Evolutionary conservation across 2,329 filamentous ascomycete genomes (phyloP).

Genomic region (Aspergillus japonicus): DNA sequence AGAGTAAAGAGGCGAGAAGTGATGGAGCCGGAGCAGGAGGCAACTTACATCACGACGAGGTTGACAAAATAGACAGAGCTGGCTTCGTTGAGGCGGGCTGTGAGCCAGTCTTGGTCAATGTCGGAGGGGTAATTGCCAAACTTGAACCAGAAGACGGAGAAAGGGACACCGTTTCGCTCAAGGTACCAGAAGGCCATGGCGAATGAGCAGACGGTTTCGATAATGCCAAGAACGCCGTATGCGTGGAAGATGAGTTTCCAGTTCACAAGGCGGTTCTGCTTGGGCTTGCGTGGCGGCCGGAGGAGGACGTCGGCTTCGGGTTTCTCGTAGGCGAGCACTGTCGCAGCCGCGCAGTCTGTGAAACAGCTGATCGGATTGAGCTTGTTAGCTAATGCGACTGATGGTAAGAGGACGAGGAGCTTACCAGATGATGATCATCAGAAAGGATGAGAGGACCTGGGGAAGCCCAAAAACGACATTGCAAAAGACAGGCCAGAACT

Average conservation of each 20-base stretch:
- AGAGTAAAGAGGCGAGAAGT: not conserved
- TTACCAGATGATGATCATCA: constrained; percentile 67
- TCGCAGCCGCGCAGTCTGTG: constrained; percentile 72
- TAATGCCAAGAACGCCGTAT: constrained; percentile 68
- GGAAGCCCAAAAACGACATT: constrained; percentile 71
- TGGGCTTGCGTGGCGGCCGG: constrained; percentile 65
- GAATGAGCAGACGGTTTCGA: constrained; percentile 61
- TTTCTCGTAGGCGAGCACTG: constrained; percentile 71
- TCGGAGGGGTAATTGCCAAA: constrained; percentile 60
- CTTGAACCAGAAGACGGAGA: constrained; percentile 65
- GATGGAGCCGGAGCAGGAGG: not conserved
- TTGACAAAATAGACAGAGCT: constrained; percentile 78
- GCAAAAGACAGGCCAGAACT: constrained; percentile 74
- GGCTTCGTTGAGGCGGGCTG: constrained; percentile 59
- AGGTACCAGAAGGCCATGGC: constrained; percentile 69
- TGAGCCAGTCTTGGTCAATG: constrained; percentile 50
- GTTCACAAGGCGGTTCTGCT: constrained; percentile 70
- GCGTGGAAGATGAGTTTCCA: constrained; percentile 70
- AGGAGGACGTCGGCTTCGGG: constrained; percentile 73
- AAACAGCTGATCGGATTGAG: constrained; percentile 54
- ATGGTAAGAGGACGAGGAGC: constrained; percentile 7
- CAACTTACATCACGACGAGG: constrained; percentile 69
- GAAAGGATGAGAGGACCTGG: constrained; percentile 69
- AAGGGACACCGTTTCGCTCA: constrained; percentile 58
- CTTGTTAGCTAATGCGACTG: not conserved